Conservation (phyloP, 352 stramenopile species). For the Pythium sp. region DNA sequence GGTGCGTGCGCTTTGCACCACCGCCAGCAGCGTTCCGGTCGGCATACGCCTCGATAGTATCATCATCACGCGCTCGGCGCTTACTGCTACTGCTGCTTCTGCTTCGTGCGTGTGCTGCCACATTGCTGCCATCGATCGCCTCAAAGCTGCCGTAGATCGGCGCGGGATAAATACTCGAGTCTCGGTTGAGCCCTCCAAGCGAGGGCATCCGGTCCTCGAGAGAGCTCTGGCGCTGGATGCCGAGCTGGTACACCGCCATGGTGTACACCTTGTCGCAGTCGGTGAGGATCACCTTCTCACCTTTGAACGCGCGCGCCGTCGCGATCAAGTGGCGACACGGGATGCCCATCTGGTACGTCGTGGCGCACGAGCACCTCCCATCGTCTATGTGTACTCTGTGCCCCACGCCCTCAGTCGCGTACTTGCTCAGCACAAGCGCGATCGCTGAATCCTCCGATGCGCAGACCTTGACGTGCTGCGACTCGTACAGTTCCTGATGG, state of each 20-base stretch:
- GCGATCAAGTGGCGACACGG: constrained; percentile 81
- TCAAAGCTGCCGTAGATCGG: not conserved
- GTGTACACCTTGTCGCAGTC: constrained; percentile 79
- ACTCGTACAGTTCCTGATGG: constrained; percentile 55
- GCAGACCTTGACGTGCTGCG: constrained; percentile 53
- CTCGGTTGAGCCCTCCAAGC: constrained; percentile 16
- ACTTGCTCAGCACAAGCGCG: constrained; percentile 65
- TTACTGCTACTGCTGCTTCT: not conserved
- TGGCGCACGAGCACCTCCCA: constrained; percentile 61
- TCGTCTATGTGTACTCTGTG: constrained; percentile 57
- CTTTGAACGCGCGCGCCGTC: constrained; percentile 55
- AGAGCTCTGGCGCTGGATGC: constrained; percentile 8
- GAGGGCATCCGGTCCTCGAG: constrained; percentile 17
- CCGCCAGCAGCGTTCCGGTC: not conserved
- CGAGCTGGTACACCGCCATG: constrained; percentile 32
- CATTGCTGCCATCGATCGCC: not conserved
- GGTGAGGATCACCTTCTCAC: constrained; percentile 51
- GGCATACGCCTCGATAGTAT: not conserved
- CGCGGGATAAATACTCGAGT: constrained; percentile 18
- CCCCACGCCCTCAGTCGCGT: constrained; percentile 22
- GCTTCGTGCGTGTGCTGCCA: not conserved
- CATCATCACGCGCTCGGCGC: not conserved
- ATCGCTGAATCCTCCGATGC: constrained; percentile 58
- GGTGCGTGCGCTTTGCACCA: not conserved
- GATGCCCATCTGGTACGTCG: constrained; percentile 72